Evolutionary conservation across 352 stramenopile genomes (phyloP).

Genomic region (Phytophthora sansomeana): DNA sequence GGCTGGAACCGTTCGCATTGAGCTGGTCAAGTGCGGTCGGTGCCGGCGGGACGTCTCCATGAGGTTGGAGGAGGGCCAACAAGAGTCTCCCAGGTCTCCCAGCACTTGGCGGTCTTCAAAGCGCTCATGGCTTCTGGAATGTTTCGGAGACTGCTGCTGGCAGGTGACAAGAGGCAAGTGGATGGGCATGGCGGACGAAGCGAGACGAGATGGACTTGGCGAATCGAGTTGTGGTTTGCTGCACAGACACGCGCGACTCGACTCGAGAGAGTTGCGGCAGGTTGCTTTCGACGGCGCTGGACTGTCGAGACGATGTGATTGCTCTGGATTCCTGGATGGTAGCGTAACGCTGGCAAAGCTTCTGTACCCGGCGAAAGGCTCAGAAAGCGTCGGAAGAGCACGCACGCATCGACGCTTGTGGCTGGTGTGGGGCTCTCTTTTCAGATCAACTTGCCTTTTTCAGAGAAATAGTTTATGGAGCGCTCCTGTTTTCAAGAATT

Average conservation of each 20-base stretch:
- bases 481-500: neutral
- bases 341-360: neutral
- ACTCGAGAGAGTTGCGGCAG: slow-evolving; percentile 4
- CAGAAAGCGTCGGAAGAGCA: slow-evolving; percentile 24
- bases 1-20: slow-evolving; percentile 21
- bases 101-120: slow-evolving; percentile 13
- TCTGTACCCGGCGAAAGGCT: slow-evolving; percentile 9
- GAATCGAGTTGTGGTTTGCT: slow-evolving; percentile 36
- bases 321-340: slow-evolving; percentile 11
- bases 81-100: slow-evolving; percentile 13
- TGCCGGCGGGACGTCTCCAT: slow-evolving; percentile 1
- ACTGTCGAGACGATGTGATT: slow-evolving; percentile 10
- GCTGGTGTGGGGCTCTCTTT: slow-evolving; percentile 1
- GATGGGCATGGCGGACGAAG: slow-evolving; percentile 32
- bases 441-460: neutral
- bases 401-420: slow-evolving; percentile 14
- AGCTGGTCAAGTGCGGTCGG: slow-evolving; percentile 33
- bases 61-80: slow-evolving; percentile 14
- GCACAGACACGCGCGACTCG: slow-evolving; percentile 1
- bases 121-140: neutral
- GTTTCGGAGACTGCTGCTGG: slow-evolving; percentile 9
- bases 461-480: slow-evolving; percentile 18
- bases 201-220: slow-evolving; percentile 8
- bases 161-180: slow-evolving; percentile 35
- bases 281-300: neutral